Conservation (phyloP, 2,329 filamentous ascomycete species). For the Fusarium sp. region DNA sequence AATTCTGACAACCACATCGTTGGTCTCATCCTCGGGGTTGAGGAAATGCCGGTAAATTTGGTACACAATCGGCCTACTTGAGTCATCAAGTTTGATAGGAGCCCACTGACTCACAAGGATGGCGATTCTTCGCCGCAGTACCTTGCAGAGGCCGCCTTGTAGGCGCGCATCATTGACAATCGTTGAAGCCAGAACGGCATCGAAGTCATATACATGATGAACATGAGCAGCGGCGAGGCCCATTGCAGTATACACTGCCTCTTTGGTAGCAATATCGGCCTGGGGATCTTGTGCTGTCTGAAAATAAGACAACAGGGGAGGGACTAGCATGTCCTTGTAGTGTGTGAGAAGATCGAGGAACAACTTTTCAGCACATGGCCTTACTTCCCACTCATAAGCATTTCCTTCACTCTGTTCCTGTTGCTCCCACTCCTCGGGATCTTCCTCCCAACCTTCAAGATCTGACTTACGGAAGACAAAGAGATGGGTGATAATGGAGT, state of each 20-base stretch:
- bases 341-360: slow-evolving; percentile 91
- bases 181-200: slow-evolving; percentile 77
- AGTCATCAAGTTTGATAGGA: slow-evolving; percentile 74
- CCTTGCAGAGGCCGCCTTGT: slow-evolving; percentile 71
- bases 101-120: slow-evolving; percentile 93
- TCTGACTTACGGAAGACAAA: slow-evolving; percentile 89
- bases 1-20: slow-evolving; percentile 91
- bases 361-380: slow-evolving; percentile 91
- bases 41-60: slow-evolving; percentile 90
- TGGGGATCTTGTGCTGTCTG: slow-evolving; percentile 74
- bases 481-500: slow-evolving; percentile 84
- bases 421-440: slow-evolving; percentile 95
- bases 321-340: slow-evolving; percentile 83
- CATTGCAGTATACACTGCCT: slow-evolving; percentile 94
- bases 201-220: slow-evolving; percentile 80
- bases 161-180: slow-evolving; percentile 81
- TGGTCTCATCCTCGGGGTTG: slow-evolving; percentile 77
- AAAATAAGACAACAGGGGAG: slow-evolving; percentile 85
- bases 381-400: slow-evolving; percentile 91
- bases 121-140: slow-evolving; percentile 86
- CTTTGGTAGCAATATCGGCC: slow-evolving; percentile 81
- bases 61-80: slow-evolving; percentile 79
- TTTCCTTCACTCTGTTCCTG: slow-evolving; percentile 85
- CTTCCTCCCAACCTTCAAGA: slow-evolving; percentile 90
- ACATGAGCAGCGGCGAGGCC: slow-evolving; percentile 84